Conservation (phyloP, 495 filamentous ascomycete species). For the Trichodelitschia bisporula region DNA sequence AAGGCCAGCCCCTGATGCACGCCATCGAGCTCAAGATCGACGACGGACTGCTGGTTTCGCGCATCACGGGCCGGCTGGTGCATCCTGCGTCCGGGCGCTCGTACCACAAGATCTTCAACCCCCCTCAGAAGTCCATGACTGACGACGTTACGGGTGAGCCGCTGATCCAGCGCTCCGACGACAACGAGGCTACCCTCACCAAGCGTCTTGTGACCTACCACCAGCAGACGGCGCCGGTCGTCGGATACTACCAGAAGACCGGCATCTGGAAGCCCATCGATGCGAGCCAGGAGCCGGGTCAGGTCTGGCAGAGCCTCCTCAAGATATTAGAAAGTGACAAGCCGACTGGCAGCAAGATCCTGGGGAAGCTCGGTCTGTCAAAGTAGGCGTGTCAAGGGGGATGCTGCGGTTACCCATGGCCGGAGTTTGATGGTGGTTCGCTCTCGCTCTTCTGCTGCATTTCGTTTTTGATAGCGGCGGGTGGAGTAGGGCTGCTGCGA, state of each 20-base stretch:
- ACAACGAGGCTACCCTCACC: constrained; percentile 91
- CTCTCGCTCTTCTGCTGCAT: too few relatives aligned
- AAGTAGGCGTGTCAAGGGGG: constrained; percentile 9
- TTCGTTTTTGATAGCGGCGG: too few relatives aligned
- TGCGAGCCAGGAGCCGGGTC: constrained; percentile 83
- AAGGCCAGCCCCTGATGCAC: constrained; percentile 64
- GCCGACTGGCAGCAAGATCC: constrained; percentile 14
- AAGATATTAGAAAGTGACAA: constrained; percentile 54
- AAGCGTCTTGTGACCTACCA: constrained; percentile 91
- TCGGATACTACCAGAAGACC: constrained; percentile 85
- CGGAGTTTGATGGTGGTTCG: too few relatives aligned
- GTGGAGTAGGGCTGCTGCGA: too few relatives aligned
- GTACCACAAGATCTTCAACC: constrained; percentile 97
- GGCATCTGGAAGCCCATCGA: constrained; percentile 94
- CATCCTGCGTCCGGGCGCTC: constrained; percentile 89
- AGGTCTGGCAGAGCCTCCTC: constrained; percentile 83
- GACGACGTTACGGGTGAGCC: constrained; percentile 96
- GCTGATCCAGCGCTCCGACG: constrained; percentile 82
- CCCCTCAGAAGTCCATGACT: constrained; percentile 80
- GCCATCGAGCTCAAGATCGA: constrained; percentile 94
- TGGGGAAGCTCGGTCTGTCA: constrained; percentile 23
- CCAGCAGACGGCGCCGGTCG: constrained; percentile 76
- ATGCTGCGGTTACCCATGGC: too few relatives aligned
- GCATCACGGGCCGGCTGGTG: constrained; percentile 88
- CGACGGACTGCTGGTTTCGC: constrained; percentile 71